These are phyloP conservation scores for Grigorovia yakushimaensis DNA, from an alignment of 805 yeast genomes.

Conservation along the genomic window DNA sequence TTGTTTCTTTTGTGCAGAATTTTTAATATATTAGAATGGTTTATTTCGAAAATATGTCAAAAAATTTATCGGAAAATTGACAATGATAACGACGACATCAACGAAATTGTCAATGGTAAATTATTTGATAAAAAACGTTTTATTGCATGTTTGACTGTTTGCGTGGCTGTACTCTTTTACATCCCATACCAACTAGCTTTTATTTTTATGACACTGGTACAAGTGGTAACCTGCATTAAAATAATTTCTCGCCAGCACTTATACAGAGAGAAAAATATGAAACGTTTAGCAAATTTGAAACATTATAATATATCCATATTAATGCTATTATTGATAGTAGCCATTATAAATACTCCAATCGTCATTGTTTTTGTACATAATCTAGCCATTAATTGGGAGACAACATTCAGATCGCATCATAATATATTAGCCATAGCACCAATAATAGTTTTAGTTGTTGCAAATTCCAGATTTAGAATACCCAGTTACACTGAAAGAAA, in stretches of 20 bases:
- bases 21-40: constrained; percentile 1
- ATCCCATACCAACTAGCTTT: constrained; percentile 79
- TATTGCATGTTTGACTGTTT: constrained; percentile 30
- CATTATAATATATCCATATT: constrained; percentile 58
- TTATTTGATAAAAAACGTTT: constrained; percentile 19
- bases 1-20: constrained; percentile 4
- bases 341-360: constrained; percentile 72
- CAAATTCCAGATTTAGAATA: constrained; percentile 40
- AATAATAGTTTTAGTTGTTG: constrained; percentile 48
- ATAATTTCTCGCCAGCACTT: constrained; percentile 9
- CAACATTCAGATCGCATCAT: constrained; percentile 82
- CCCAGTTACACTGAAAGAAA: constrained; percentile 27
- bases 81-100: background rate
- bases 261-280: constrained; percentile 3
- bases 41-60: background rate
- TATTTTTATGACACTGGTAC: constrained; percentile 49
- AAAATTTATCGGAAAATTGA: background rate
- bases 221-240: constrained; percentile 42
- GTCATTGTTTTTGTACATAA: constrained; percentile 76
- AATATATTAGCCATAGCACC: constrained; percentile 72
- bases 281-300: constrained; percentile 27
- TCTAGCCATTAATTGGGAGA: constrained; percentile 64
- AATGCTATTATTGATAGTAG: constrained; percentile 62
- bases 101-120: background rate
- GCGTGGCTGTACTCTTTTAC: constrained; percentile 45